phyloP scores from a whole-genome alignment of 768 basidiomycete species.

The Phanerochaete sordida region DNA sequence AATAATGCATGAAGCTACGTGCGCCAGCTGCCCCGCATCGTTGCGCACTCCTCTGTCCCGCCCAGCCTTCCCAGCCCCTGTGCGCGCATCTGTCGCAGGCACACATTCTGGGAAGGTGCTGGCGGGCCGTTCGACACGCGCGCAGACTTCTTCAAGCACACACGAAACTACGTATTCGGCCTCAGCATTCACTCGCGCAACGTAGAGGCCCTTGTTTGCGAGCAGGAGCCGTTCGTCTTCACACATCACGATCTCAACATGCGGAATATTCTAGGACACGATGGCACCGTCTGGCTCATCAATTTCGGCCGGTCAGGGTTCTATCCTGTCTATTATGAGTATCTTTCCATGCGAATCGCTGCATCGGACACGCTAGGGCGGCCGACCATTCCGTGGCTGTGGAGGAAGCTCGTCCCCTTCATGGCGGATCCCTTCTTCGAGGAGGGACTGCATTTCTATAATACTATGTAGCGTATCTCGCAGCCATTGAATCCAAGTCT shows the following conservation, averaged over 20 bases:
- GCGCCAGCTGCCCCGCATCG: no score
- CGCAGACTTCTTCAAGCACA: neutral
- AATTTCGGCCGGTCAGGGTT: slow-evolving; percentile 2
- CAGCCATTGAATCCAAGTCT: no score
- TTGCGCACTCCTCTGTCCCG: no score
- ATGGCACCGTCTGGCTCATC: slow-evolving; percentile 3
- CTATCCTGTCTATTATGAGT: slow-evolving; percentile 7
- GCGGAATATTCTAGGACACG: slow-evolving; percentile 1
- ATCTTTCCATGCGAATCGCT: neutral
- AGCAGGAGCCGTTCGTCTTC: slow-evolving; percentile 10
- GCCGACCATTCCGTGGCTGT: neutral
- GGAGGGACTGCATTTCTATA: no score
- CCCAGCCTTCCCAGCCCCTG: no score
- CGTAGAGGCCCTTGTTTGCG: neutral
- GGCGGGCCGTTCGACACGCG: slow-evolving; percentile 17
- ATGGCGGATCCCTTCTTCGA: slow-evolving; percentile 1
- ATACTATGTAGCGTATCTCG: no score
- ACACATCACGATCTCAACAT: slow-evolving; percentile 8
- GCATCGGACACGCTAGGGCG: neutral
- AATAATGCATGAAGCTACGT: no score
- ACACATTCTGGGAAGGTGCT: slow-evolving; percentile 9
- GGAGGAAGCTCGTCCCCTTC: neutral
- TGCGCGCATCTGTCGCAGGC: neutral
- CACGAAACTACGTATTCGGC: slow-evolving; percentile 9
- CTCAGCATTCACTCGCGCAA: neutral